Evolutionary conservation across 495 filamentous ascomycete genomes (phyloP).

Genomic region (Aspergillus carlsbadensis): DNA sequence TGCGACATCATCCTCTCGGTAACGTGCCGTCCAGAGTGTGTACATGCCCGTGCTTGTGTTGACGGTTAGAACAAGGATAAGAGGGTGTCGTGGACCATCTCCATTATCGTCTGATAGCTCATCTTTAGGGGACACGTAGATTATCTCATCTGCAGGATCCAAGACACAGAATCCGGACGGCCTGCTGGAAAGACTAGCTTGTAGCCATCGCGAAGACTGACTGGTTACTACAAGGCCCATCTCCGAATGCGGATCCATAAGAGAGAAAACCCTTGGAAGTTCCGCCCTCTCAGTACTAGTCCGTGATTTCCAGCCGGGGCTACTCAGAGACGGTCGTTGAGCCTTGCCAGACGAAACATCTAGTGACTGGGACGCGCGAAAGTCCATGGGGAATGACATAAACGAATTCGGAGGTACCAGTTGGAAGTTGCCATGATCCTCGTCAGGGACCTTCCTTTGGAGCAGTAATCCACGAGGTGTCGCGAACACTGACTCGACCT

Average conservation of each 20-base stretch:
- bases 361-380: constrained; percentile 44
- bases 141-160: constrained; percentile 70
- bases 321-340: constrained; percentile 34
- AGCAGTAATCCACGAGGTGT: constrained; percentile 80
- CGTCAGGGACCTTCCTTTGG: constrained; percentile 64
- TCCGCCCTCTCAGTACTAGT: constrained; percentile 48
- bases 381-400: constrained; percentile 53
- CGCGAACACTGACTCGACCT: constrained; percentile 83
- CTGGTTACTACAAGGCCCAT: constrained; percentile 76
- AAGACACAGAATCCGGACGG: constrained; percentile 51
- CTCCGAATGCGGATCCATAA: constrained; percentile 85
- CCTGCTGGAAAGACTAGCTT: constrained; percentile 30
- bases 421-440: constrained; percentile 23
- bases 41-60: constrained; percentile 71
- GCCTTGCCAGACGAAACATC: constrained; percentile 42
- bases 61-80: constrained; percentile 78
- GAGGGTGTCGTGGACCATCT: constrained; percentile 29
- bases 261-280: constrained; percentile 76
- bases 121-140: constrained; percentile 68
- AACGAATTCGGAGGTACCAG: constrained; percentile 77
- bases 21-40: constrained; percentile 75
- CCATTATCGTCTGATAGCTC: constrained; percentile 41
- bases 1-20: constrained; percentile 57
- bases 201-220: constrained; percentile 34
- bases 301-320: constrained; percentile 27